Evolutionary conservation across 345 rosid species (phyloP).

Genomic region (Bretschneidera sinensis): DNA sequence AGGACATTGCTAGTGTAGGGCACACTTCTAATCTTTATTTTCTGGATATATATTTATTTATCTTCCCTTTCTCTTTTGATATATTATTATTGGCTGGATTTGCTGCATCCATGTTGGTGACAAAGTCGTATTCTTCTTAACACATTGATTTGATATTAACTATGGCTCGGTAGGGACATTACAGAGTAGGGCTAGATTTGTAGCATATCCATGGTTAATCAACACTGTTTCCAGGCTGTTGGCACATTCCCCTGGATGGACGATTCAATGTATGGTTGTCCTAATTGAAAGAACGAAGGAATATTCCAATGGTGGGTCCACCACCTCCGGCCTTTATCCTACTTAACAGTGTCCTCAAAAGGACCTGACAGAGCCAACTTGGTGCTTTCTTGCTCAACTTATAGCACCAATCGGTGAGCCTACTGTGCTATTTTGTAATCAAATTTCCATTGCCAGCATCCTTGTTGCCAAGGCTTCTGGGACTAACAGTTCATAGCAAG

Average conservation of each 20-base stretch:
- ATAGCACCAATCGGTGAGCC: neutral
- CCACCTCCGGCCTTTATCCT: neutral
- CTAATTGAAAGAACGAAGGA: too few species aligned
- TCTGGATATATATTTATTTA: neutral
- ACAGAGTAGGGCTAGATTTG: slow-evolving; percentile 1
- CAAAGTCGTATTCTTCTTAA: neutral
- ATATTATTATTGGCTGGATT: slow-evolving; percentile 8
- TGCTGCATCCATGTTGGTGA: slow-evolving; percentile 1
- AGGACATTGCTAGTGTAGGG: slow-evolving; percentile 9
- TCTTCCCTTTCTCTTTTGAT: neutral
- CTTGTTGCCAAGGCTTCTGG: neutral
- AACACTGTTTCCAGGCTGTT: too few species aligned
- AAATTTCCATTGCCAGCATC: too few species aligned
- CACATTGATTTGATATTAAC: neutral
- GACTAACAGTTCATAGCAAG: neutral
- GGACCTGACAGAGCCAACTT: slow-evolving; percentile 8
- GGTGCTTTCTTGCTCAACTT: slow-evolving; percentile 7
- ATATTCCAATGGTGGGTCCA: slow-evolving; percentile 5
- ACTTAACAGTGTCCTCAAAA: neutral
- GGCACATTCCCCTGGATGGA: too few species aligned
- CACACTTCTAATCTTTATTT: neutral
- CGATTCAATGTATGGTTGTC: too few species aligned
- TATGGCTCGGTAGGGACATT: slow-evolving; percentile 10
- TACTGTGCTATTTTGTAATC: neutral
- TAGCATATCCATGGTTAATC: too few species aligned